Evolutionary conservation across 2,329 filamentous ascomycete species (phyloP).

Genomic region (Aspergillus aculeatus): DNA sequence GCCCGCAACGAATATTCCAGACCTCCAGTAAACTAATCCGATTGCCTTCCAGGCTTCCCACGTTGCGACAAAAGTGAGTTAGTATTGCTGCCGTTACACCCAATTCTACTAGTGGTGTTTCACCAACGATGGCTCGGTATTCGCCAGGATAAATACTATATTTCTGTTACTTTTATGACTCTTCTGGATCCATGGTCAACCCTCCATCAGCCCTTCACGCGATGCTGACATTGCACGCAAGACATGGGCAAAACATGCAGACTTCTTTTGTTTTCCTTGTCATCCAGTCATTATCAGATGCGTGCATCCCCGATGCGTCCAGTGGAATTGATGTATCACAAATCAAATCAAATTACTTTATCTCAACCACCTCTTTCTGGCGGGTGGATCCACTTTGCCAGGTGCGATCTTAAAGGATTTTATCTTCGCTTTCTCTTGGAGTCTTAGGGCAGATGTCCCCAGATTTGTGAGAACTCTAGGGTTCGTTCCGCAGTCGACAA

Average conservation of each 20-base stretch:
- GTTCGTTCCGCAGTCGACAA: not conserved
- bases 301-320: not conserved
- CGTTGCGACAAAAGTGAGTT: no score
- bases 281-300: not conserved
- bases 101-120: not conserved
- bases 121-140: not conserved
- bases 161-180: not conserved
- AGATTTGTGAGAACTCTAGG: not conserved
- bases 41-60: not conserved
- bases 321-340: not conserved
- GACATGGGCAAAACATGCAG: not conserved
- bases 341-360: not conserved
- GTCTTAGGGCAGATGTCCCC: no score
- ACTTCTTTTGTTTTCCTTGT: not conserved
- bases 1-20: slow-evolving; percentile 6
- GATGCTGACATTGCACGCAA: not conserved
- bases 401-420: not conserved
- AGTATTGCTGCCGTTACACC: not conserved
- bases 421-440: not conserved
- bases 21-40: not conserved
- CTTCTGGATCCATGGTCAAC: not conserved
- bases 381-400: not conserved
- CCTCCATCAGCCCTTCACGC: not conserved
- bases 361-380: not conserved
- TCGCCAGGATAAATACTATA: not conserved